A percentile compares a stretch with the other conserved stretches of the same genome.
phyloP scores from a whole-genome alignment of 768 basidiomycete species.

The Boletus reticuloceps region DNA sequence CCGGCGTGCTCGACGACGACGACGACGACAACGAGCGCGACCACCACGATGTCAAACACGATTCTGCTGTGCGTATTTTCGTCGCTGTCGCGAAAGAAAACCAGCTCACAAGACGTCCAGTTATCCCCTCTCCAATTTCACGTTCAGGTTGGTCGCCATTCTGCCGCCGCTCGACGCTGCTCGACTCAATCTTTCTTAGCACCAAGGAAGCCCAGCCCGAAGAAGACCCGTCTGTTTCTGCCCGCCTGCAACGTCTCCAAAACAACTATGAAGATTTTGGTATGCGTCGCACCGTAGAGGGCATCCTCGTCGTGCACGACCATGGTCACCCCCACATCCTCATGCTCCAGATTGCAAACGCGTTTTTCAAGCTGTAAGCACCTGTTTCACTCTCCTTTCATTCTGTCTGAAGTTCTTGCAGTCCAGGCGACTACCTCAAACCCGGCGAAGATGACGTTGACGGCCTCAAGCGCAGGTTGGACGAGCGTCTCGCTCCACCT shows the following conservation, averaged over 20 bases:
- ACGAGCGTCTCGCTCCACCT: constrained; percentile 85
- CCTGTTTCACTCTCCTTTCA: neutral
- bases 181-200: constrained; percentile 39
- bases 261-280: constrained; percentile 97
- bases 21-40: constrained; percentile 13
- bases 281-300: constrained; percentile 94
- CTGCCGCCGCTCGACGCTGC: neutral
- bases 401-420: constrained; percentile 25
- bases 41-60: constrained; percentile 46
- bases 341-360: constrained; percentile 97
- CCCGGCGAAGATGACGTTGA: constrained; percentile 93
- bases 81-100: neutral
- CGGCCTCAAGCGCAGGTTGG: constrained; percentile 85
- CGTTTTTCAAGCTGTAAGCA: constrained; percentile 97
- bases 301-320: constrained; percentile 76
- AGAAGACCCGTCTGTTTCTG: constrained; percentile 94
- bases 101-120: constrained; percentile 34
- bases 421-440: constrained; percentile 98
- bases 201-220: constrained; percentile 97
- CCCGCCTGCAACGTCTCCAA: constrained; percentile 89
- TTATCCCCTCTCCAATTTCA: constrained; percentile 87
- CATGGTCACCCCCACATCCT: constrained; percentile 97
- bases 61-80: constrained; percentile 42
- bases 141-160: constrained; percentile 63
- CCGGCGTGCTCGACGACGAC: constrained; percentile 13